A percentile compares a stretch with the other conserved stretches of the same genome.
Evolutionary conservation across 768 basidiomycete genomes (phyloP).

Genomic region (Pleurotus citrinopileatus): DNA sequence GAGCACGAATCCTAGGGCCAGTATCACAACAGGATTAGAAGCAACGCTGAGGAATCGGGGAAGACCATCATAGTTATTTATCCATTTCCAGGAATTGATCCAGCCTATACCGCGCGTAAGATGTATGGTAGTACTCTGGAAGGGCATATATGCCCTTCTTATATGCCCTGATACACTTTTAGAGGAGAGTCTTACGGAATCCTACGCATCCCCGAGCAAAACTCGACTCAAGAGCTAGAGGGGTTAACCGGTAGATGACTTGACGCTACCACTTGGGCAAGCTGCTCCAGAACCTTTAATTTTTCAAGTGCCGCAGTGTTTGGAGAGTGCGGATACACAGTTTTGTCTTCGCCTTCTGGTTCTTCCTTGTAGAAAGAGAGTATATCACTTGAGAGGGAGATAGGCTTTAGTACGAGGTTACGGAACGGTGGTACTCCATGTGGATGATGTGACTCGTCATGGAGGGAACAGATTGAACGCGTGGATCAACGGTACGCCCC

Average conservation of each 20-base stretch:
- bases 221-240: not conserved
- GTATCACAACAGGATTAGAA: no score
- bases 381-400: not conserved
- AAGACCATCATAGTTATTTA: no score
- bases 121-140: no score
- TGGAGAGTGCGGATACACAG: constrained; percentile 1
- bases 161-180: no score
- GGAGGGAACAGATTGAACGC: not conserved
- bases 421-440: not conserved
- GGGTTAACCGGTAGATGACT: not conserved
- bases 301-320: not conserved
- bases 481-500: not conserved
- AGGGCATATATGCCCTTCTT: no score
- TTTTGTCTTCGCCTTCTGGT: constrained; percentile 1
- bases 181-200: no score
- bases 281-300: not conserved
- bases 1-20: no score
- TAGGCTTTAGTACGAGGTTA: not conserved
- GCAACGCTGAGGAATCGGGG: no score
- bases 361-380: constrained; percentile 11
- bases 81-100: no score
- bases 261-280: not conserved
- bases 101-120: no score
- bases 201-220: not conserved
- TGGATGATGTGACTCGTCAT: not conserved